Base-by-base conservation (phyloP, 1,139 yeast genomes). In the Sugiyamaella grinbergsii region DNA sequence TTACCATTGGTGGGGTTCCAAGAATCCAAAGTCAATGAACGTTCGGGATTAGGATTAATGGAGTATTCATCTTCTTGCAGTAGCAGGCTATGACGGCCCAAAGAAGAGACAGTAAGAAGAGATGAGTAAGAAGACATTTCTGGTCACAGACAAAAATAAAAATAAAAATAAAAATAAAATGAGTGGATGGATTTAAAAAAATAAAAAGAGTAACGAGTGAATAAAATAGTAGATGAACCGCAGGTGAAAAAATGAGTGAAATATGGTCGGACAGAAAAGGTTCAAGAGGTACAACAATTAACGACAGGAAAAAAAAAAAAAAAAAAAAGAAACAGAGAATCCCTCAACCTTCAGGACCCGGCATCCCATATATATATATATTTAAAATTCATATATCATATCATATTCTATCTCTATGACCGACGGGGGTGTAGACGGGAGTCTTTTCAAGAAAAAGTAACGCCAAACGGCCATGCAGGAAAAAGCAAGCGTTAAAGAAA, bases 11-110 rank as follows among this genome's bases (percentile, higher is more conserved):
- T n/a, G 3, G 32, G 46, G 39, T 39, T 32, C 8, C 36, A 37
- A 11, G 41, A 37, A n/a, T 43, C 41, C 8, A 43, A 15, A 34
- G 11, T n/a, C 7, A 43, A 29, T 2, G 13, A 24, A 24, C 24
- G 36, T 18, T 43, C 47, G 3, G 34, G 13, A 29, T 15, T 26
- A n/a, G n/a, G n/a, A 19, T 19, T 34, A n/a, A 34, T 20, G 11
- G 32, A 42, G 11, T 29, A 34, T 11, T 43, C 47, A 36, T 43
- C 47, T 20, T 43, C 42, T 23, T 42, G 41, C 7, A 43, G 47
- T 16, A 43, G 13, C 6, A 43, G 42, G 24, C 47, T 34, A 13
- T 43, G 47, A 26, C 47, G 47, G 36, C 47, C 47, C 24, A 43
- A 18, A 11, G 47, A 43, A 18, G 47, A 43, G 16, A 36, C 47